Evolutionary conservation across 176 grass and related monocot genomes (phyloP).

Genomic region (Avena sativa): DNA sequence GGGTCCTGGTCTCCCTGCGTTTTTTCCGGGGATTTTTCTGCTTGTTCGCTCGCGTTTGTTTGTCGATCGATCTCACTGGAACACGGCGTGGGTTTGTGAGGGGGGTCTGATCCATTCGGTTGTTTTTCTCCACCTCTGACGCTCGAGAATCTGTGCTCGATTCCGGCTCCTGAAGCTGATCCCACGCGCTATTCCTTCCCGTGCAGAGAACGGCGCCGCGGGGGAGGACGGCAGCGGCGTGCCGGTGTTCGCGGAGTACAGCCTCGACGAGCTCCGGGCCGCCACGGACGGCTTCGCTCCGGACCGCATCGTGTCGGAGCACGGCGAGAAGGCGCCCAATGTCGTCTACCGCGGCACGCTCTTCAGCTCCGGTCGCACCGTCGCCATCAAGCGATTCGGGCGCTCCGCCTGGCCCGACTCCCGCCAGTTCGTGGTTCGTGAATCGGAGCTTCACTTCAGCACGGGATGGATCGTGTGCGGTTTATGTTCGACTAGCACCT

Average conservation of each 20-base stretch:
- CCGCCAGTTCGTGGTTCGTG: conserved; percentile 73
- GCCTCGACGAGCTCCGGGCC: conserved; percentile 69
- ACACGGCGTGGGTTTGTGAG: not conserved
- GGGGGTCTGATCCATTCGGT: conserved; percentile 31
- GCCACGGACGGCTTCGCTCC: conserved; percentile 83
- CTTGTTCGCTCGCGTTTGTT: not conserved
- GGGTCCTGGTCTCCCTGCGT: conserved; percentile 38
- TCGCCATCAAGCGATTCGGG: conserved; percentile 73
- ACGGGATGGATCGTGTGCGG: not conserved
- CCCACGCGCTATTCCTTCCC: not conserved
- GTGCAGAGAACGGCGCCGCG: conserved; percentile 50
- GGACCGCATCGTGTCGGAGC: conserved; percentile 86
- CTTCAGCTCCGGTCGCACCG: conserved; percentile 62
- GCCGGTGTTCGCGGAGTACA: conserved; percentile 69
- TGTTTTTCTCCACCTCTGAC: not conserved
- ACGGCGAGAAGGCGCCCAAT: conserved; percentile 90
- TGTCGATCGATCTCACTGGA: conserved; percentile 42
- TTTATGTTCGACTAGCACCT: not conserved
- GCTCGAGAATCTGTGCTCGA: conserved; percentile 26
- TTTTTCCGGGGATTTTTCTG: conserved; percentile 39
- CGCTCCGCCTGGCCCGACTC: conserved; percentile 80
- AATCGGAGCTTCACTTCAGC: not conserved
- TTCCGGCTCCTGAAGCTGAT: conserved; percentile 35
- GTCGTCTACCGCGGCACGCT: conserved; percentile 81
- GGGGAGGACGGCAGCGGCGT: conserved; percentile 48